A percentile compares a stretch with the other conserved stretches of the same genome.
These are phyloP conservation scores for Cucumis sativus DNA, from an alignment of 306 rosid genomes.

Conservation along the genomic window DNA sequence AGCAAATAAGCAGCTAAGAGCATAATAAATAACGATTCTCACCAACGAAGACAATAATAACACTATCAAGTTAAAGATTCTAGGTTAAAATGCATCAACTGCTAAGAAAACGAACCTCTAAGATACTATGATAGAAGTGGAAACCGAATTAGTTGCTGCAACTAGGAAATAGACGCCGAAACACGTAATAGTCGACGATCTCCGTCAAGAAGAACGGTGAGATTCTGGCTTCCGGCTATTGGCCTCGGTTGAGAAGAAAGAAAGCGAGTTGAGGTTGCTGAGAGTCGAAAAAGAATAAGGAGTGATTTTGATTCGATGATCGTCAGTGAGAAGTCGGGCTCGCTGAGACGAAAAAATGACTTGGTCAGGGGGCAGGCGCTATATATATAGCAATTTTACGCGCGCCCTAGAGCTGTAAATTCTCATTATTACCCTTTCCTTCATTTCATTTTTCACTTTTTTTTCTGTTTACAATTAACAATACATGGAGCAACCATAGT, in stretches of 20 bases:
- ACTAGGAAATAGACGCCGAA: background rate
- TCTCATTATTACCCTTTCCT: background rate
- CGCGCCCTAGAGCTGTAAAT: background rate
- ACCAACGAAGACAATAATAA: background rate
- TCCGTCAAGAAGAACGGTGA: background rate
- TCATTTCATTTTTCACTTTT: background rate
- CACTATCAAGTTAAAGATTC: background rate
- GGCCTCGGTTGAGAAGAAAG: background rate
- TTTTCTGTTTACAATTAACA: background rate
- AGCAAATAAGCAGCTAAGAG: background rate
- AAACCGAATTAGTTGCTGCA: background rate
- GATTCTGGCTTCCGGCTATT: background rate
- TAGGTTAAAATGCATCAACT: background rate
- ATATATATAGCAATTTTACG: background rate
- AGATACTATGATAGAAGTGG: background rate
- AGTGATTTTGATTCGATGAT: background rate
- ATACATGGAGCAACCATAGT: too few relatives aligned
- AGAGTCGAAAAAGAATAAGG: background rate
- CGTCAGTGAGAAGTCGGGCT: background rate
- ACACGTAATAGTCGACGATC: background rate
- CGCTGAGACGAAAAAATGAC: background rate
- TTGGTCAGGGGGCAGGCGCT: background rate
- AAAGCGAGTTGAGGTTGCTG: background rate
- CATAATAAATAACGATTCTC: background rate
- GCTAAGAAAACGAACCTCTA: background rate